Evolutionary conservation across 345 rosid species (phyloP).

Genomic region (Erucastrum elatum): DNA sequence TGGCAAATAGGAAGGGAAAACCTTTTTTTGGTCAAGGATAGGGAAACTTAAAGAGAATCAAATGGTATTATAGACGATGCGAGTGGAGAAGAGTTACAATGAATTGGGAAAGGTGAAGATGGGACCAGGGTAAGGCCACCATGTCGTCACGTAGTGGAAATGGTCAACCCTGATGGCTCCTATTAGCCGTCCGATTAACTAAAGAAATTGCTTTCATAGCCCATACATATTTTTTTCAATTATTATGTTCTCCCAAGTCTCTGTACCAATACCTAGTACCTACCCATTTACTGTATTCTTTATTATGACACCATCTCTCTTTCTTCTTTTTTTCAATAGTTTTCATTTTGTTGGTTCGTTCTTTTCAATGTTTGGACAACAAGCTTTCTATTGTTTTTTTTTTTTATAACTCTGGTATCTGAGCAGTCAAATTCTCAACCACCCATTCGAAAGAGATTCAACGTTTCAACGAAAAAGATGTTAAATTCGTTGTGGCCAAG

Average conservation of each 20-base stretch:
- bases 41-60: not conserved
- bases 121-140: constrained; percentile 27
- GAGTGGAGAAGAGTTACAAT: constrained; percentile 14
- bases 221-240: constrained; percentile 26
- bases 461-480: no score
- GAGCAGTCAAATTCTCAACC: no score
- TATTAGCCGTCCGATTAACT: constrained; percentile 35
- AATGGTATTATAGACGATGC: not conserved
- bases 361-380: not conserved
- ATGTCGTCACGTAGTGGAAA: constrained; percentile 32
- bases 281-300: constrained; percentile 11
- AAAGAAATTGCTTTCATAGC: constrained; percentile 3
- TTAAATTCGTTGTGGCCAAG: no score
- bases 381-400: not conserved
- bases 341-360: not conserved
- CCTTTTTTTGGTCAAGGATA: not conserved
- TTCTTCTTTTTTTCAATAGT: not conserved
- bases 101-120: constrained; percentile 21
- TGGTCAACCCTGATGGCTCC: constrained; percentile 42
- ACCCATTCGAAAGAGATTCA: no score
- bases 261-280: constrained; percentile 31
- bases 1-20: not conserved
- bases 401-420: no score
- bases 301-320: not conserved
- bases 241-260: constrained; percentile 11